A percentile compares a stretch with the other conserved stretches of the same genome.
These are phyloP conservation scores for Abortiporus biennis DNA, from an alignment of 1,284 basidiomycete genomes.

Conservation along the genomic window DNA sequence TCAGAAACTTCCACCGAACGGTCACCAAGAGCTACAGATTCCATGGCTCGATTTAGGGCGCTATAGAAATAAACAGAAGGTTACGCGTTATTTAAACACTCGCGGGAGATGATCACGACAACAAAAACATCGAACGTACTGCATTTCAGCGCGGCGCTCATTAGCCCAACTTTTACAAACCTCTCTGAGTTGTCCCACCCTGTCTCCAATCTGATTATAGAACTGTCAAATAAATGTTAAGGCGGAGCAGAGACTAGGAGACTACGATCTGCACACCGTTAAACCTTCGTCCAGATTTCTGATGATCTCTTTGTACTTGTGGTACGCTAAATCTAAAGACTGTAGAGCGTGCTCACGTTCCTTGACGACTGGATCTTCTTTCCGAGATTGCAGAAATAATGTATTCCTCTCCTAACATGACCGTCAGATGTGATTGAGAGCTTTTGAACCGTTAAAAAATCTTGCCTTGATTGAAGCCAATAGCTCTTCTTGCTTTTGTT, in stretches of 20 bases:
- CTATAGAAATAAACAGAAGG: slow-evolving; percentile 10
- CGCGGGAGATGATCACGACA: too few species aligned
- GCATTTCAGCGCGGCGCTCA: slow-evolving; percentile 60
- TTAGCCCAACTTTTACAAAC: slow-evolving; percentile 71
- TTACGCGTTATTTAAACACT: too few species aligned
- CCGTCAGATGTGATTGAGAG: not conserved
- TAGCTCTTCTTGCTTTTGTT: slow-evolving; percentile 56
- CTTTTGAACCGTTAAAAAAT: not conserved
- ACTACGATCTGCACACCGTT: slow-evolving; percentile 42
- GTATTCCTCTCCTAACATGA: slow-evolving; percentile 59
- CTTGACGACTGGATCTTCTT: slow-evolving; percentile 74
- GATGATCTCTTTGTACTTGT: slow-evolving; percentile 83
- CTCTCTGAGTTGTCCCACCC: slow-evolving; percentile 71
- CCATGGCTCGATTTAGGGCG: slow-evolving; percentile 18
- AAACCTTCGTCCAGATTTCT: slow-evolving; percentile 87
- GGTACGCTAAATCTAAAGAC: slow-evolving; percentile 83
- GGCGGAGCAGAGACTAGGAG: not conserved
- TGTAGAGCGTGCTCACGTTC: slow-evolving; percentile 84
- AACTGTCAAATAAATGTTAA: slow-evolving; percentile 42
- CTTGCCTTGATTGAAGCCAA: slow-evolving; percentile 67
- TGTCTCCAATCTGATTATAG: slow-evolving; percentile 74
- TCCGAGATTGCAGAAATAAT: slow-evolving; percentile 74
- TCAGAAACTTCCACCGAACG: not conserved
- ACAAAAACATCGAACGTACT: slow-evolving; percentile 22
- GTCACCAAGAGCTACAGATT: slow-evolving; percentile 14